Percentiles rank a stretch among this genome's conserved stretches.
phyloP scores from a whole-genome alignment of 2,329 filamentous ascomycete species.

The Pseudogymnoascus sp. region DNA sequence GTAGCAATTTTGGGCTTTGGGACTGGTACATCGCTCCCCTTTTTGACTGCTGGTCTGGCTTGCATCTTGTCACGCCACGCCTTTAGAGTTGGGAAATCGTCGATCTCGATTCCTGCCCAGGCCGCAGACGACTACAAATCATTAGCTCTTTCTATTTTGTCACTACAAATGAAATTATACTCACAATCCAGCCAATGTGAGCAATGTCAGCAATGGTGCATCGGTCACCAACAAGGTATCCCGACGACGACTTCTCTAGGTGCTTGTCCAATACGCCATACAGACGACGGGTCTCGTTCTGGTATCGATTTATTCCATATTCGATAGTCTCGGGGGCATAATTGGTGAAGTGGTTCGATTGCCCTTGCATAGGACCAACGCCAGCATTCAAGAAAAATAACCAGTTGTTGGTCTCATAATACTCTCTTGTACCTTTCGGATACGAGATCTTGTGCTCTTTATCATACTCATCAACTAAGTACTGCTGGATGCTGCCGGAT shows the following conservation, averaged over 20 bases:
- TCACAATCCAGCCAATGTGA: slow-evolving; percentile 70
- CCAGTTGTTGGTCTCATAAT: slow-evolving; percentile 77
- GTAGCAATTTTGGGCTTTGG: slow-evolving; percentile 44
- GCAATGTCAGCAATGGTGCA: slow-evolving; percentile 73
- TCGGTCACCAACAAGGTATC: slow-evolving; percentile 60
- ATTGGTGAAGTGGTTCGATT: slow-evolving; percentile 75
- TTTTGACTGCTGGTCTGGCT: slow-evolving; percentile 63
- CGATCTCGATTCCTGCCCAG: slow-evolving; percentile 61
- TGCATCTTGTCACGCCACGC: slow-evolving; percentile 70
- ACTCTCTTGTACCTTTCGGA: slow-evolving; percentile 62
- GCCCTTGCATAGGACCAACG: slow-evolving; percentile 74
- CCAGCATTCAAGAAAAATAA: slow-evolving; percentile 72
- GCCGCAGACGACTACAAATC: slow-evolving; percentile 29
- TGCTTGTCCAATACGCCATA: slow-evolving; percentile 72
- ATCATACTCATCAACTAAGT: slow-evolving; percentile 77
- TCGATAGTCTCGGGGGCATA: slow-evolving; percentile 78
- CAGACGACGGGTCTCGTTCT: slow-evolving; percentile 74
- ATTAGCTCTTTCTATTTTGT: not conserved
- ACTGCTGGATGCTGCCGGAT: slow-evolving; percentile 75
- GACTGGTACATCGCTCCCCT: slow-evolving; percentile 65
- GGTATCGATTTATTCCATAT: slow-evolving; percentile 76
- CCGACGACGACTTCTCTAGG: slow-evolving; percentile 48
- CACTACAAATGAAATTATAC: slow-evolving; percentile 20
- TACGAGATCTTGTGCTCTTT: slow-evolving; percentile 76
- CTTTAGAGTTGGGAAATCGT: slow-evolving; percentile 68